Conservation (phyloP, 2,329 filamentous ascomycete species). For the Phialocephala sp. region DNA sequence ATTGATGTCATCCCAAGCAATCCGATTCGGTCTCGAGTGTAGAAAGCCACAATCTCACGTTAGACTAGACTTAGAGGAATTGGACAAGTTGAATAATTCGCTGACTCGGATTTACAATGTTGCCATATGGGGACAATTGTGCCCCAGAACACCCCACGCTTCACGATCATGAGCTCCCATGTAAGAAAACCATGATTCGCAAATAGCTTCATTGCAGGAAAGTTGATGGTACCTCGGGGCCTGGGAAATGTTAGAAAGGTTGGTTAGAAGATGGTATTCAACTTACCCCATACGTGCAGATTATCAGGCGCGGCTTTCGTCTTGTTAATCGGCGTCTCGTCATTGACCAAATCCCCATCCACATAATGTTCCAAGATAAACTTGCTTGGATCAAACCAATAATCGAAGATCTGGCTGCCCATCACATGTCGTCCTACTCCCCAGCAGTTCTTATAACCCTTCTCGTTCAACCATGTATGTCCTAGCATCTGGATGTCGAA, state of each 20-base stretch:
- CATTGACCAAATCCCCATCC: conserved; percentile 70
- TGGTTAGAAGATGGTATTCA: neutral
- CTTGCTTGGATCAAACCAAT: conserved; percentile 63
- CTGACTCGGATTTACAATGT: too few relatives aligned
- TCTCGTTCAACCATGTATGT: conserved; percentile 69
- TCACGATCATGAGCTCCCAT: too few relatives aligned
- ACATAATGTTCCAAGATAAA: conserved; percentile 75
- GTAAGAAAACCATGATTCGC: neutral
- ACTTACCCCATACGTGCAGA: conserved; percentile 41
- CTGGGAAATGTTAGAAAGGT: conserved; percentile 26
- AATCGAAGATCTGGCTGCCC: conserved; percentile 75
- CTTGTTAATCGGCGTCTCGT: conserved; percentile 33
- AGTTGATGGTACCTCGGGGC: conserved; percentile 33
- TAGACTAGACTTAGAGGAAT: neutral
- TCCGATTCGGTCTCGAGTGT: too few relatives aligned
- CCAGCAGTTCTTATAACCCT: conserved; percentile 70
- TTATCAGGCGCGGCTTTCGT: conserved; percentile 28
- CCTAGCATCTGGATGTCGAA: conserved; percentile 74
- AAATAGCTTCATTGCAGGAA: conserved; percentile 27
- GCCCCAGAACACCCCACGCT: too few relatives aligned
- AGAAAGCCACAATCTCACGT: neutral
- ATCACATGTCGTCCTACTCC: conserved; percentile 73
- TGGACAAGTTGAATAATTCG: too few relatives aligned
- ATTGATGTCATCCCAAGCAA: too few relatives aligned
- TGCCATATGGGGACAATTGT: too few relatives aligned